Evolutionary conservation across 768 basidiomycete genomes (phyloP).

Genomic region (Termitomyces sp.): DNA sequence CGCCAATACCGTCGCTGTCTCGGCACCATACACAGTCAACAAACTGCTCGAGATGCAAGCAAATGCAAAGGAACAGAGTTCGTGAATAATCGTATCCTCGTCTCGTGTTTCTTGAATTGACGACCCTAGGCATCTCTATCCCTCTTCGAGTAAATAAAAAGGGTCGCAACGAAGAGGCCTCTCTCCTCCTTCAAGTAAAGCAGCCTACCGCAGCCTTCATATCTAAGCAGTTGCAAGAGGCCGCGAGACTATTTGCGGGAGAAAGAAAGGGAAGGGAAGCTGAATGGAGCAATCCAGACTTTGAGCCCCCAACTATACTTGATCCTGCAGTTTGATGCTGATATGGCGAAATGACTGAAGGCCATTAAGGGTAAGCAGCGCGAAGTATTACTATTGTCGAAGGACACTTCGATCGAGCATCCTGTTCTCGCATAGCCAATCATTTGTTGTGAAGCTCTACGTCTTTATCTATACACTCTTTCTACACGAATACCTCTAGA

Average conservation of each 20-base stretch:
- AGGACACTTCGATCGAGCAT: no score
- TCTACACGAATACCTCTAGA: no score
- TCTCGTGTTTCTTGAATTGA: background rate
- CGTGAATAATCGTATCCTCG: background rate
- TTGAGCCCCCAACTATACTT: background rate
- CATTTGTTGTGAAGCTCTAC: no score
- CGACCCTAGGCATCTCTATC: background rate
- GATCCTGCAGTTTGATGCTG: background rate
- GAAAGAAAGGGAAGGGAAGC: background rate
- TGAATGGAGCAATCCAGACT: background rate
- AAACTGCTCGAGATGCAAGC: conserved; percentile 8
- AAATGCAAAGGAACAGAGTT: conserved; percentile 5
- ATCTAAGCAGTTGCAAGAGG: background rate
- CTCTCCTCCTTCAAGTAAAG: background rate
- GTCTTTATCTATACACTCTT: no score
- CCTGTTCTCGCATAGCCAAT: no score
- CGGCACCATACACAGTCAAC: conserved; percentile 9
- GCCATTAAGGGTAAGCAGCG: background rate
- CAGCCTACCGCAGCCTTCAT: conserved; percentile 1
- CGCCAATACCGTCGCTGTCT: conserved; percentile 6
- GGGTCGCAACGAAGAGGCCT: background rate
- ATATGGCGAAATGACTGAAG: background rate
- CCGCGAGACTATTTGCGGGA: background rate
- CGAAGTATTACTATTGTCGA: no score
- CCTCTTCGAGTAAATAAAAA: background rate